Base-by-base conservation (phyloP, 2,329 filamentous ascomycete genomes). In the Huntiella decipiens region DNA sequence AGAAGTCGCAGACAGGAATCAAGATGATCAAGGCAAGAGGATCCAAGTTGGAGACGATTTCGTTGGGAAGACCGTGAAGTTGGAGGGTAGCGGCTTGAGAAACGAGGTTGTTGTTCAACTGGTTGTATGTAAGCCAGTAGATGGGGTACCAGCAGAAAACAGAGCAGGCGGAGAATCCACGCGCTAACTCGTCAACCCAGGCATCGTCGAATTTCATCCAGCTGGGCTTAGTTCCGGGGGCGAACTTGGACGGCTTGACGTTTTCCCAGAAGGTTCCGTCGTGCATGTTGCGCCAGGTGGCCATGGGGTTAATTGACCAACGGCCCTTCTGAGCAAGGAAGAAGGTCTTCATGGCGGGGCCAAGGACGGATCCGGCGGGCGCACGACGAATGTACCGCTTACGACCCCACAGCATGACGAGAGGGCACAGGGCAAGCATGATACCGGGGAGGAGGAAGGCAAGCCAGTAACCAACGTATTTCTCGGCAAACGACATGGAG, bases 151-250 rank as follows among this genome's bases (percentile, higher is more conserved):
- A 83, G 52, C 71, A 57, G 58, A 82, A 87, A 5, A 84, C 79
- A 38, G 71, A 66, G 57, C 78, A 82, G 12, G 78, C 78, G 46
- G 68, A 65, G 52, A 82, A 67, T 6, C 79, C 80, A 61, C 81
- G 75, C 38, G 67, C 66, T 22, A 85, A 70, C 57, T 85, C 79
- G 55, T 83, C 80, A 34, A 87, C 80, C 79, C 79, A 87, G 15
- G 71, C 72, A 53, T 87, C 82, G 51, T 86, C 79, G 54, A 84
- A 85, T 2, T 71, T 79, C 77, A 86, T 86, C 78, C 79, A 85
- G 1, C 54, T 52, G 0, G 76, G 80, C 34, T 72, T 73, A 42
- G 62, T 60, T 15, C 61, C 61, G 37, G 67, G 63, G 16, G 66
- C 64, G 35, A 81, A 69, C n/a, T 63, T 62, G 52, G 73, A 79